Percentiles rank a stretch among this genome's conserved stretches.
Conservation (phyloP, 371 early-diverging fungal species). For the Catenaria anguillulae region DNA sequence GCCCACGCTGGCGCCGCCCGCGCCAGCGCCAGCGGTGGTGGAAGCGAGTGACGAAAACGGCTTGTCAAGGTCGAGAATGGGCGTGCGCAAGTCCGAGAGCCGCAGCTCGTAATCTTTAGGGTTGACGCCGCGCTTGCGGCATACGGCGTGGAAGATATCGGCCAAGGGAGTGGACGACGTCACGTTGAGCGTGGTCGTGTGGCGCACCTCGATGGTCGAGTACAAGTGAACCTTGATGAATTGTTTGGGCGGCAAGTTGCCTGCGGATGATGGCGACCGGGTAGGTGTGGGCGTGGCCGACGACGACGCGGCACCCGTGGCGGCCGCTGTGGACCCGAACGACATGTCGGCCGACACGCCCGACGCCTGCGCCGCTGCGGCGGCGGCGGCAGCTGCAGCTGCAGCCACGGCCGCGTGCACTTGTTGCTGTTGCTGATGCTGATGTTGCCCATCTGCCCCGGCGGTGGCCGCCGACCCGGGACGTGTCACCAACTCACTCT, state of each 20-base stretch:
- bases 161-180: conserved; percentile 54
- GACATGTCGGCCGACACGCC: conserved; percentile 35
- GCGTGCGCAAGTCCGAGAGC: conserved; percentile 54
- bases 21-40: conserved; percentile 23
- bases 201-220: conserved; percentile 45
- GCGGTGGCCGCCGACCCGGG: no score
- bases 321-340: conserved; percentile 5
- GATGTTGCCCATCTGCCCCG: no score
- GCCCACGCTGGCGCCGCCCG: neutral
- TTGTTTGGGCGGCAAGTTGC: conserved; percentile 5
- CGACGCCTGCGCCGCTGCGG: conserved; percentile 13
- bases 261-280: conserved; percentile 6
- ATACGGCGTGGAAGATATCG: conserved; percentile 69
- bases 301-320: conserved; percentile 1
- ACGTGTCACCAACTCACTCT: no score
- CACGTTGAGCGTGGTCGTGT: conserved; percentile 75
- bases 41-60: conserved; percentile 49
- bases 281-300: conserved; percentile 1
- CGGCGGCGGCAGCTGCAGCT: no score
- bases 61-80: conserved; percentile 50
- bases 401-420: no score
- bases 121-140: conserved; percentile 67
- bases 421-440: no score
- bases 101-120: conserved; percentile 64
- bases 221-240: conserved; percentile 43